Evolutionary conservation across 2,329 filamentous ascomycete genomes (phyloP), one percentile per base, ranked within the genome.

Genomic region (Fusarium armeniacum): DNA sequence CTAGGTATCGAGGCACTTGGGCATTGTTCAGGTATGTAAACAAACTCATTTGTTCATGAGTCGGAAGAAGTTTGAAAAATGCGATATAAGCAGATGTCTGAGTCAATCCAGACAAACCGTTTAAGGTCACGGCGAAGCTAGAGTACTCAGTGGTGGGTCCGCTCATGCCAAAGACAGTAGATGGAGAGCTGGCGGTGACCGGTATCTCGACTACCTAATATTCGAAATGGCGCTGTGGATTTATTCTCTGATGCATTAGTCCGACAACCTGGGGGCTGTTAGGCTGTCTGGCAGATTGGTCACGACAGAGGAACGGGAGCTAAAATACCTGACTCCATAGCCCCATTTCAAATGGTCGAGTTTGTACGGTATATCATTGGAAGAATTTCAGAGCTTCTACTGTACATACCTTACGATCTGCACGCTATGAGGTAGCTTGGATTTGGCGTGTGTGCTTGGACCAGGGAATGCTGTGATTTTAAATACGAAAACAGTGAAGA

Each of bases 381-480:
- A 69, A 69, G 44, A 32, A 36, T 69, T 69, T 65, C 52, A 62
- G 61, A 62, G 66, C 49, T 32, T 43, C 50, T 24, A 9, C 11
- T 20, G 36, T 20, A 13, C 36, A 40, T 20, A 51, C 26, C 46
- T 55, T 30, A 63, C 47, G 28, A 51, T 43, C 40, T 55, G 38
- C 41, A 43, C 26, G 35, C 44, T 24, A 41, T 28, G 26, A 45
- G 33, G n/a, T 35, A 61, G 45, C 56, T 33, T 24, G 10, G 9
- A 3, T 38, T 20, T n/a, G 35, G 24, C 30, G 12, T n/a, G 35
- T 13, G 15, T 24, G 30, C 26, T 41, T 57, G 51, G 26, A n/a
- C 16, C 26, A 44, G 20, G 36, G 33, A 28, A 51, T 28, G 24
- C 18, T 13, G 32, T 38, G 13, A 18, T 28, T 15, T 28, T 13